A percentile compares a stretch with the other conserved stretches of the same genome.
Evolutionary conservation across 495 filamentous ascomycete genomes (phyloP).

Genomic region (Podospora bellae-mahoneyi): DNA sequence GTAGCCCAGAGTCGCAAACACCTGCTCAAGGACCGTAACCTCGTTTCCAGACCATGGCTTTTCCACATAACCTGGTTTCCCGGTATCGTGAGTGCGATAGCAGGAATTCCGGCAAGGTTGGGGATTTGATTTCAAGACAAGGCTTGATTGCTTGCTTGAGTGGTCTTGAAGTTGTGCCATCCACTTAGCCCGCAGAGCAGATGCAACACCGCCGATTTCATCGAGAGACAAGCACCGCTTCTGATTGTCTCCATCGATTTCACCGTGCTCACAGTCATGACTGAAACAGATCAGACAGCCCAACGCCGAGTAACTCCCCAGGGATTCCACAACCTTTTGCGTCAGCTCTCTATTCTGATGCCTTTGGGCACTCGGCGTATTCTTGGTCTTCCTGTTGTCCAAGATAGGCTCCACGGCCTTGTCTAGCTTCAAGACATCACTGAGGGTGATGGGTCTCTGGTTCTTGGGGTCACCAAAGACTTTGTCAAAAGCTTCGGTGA

Average conservation of each 20-base stretch:
- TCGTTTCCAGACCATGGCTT: conserved; percentile 42
- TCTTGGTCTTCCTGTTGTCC: conserved; percentile 46
- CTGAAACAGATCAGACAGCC: conserved; percentile 48
- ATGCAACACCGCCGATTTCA: conserved; percentile 24
- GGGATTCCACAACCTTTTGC: conserved; percentile 34
- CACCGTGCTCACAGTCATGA: conserved; percentile 50
- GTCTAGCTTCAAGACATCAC: conserved; percentile 44
- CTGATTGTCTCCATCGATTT: conserved; percentile 46
- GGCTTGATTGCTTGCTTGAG: conserved; percentile 12
- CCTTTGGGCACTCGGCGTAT: conserved; percentile 34
- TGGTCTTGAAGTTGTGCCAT: conserved; percentile 26
- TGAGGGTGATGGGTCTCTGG: conserved; percentile 33
- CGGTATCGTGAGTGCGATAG: conserved; percentile 35
- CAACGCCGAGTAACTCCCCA: conserved; percentile 45
- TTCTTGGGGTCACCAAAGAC: conserved; percentile 36
- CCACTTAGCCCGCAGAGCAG: conserved; percentile 28
- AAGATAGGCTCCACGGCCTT: conserved; percentile 42
- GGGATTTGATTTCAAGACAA: conserved; percentile 13
- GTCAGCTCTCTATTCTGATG: conserved; percentile 25
- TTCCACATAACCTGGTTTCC: conserved; percentile 21
- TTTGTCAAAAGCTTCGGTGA: conserved; percentile 44
- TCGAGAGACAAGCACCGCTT: conserved; percentile 44
- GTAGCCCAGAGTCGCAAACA: conserved; percentile 38
- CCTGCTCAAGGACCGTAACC: conserved; percentile 35
- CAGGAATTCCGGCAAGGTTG: conserved; percentile 43